Evolutionary conservation across 2,329 filamentous ascomycete species (phyloP), one percentile per base, ranked within the genome.

Genomic region (Tolypocladium cylindrosporum): DNA sequence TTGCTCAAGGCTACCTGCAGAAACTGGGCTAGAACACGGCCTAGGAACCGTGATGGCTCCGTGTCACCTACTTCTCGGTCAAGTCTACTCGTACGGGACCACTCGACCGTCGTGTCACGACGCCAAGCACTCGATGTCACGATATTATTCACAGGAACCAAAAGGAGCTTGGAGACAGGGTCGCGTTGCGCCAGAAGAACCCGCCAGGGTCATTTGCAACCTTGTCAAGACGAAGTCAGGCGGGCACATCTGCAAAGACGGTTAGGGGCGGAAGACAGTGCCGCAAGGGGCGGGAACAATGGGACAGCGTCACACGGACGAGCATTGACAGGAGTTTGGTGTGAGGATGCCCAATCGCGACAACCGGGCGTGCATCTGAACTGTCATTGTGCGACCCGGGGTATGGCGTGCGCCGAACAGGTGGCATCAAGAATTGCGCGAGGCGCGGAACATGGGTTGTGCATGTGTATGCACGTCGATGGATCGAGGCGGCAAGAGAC

Each of bases 1-100:
- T 99, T 67, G 84, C 91, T 19, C 93, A 97, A 71, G 94, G 94
- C 24, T 99, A 97, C 75, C 77, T 99, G 62, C 92, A 97, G 72
- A 91, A 91, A 67, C 79, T 99, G 64, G 86, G 85, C 34, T 58
- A 42, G 52, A 19, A n/a, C 10, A 10, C 31, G 10, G 31, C 43
- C 55, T 45, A 37, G 19, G n/a, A 36, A 37, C 16, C 19, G 19
- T 13, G 34, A 31, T 27, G 53, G 43, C 24, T 34, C 45, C 7
- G 24, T 34, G 45, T n/a, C 45, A 19, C 19, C 7, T 11, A 9
- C 9, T 34, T n/a, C 21, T 48, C 8, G 27, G 31, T 34, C 24
- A 34, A 19, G 27, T 9, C 45, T 54, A 27, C 21, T 27, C 24
- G 24, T 27, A 27, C 24, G 36, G 21, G 40, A 16, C 37, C 36